Conservation (phyloP, 2,329 filamentous ascomycete species). For the Phyllosticta paracitricarpa region DNA sequence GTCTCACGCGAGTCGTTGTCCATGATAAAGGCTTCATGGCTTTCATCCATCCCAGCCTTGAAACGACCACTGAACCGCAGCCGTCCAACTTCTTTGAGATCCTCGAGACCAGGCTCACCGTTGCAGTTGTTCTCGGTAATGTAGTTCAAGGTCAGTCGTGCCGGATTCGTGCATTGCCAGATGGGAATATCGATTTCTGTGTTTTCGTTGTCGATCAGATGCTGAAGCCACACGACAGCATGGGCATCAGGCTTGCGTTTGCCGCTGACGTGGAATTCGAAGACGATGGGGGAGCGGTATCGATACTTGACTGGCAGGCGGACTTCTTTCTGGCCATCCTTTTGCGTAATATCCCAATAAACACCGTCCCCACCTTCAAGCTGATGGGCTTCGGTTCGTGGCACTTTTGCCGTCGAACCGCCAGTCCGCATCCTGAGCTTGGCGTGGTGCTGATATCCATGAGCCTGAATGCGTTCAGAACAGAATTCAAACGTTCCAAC, state of each 20-base stretch:
- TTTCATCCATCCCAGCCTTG: conserved; percentile 80
- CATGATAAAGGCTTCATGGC: conserved; percentile 71
- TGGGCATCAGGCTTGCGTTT: conserved; percentile 65
- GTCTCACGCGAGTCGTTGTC: conserved; percentile 89
- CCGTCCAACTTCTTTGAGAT: conserved; percentile 70
- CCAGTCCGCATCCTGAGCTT: conserved; percentile 76
- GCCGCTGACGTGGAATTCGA: conserved; percentile 66
- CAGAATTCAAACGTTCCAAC: conserved; percentile 89
- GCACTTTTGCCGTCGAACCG: conserved; percentile 65
- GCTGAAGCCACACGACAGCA: conserved; percentile 75
- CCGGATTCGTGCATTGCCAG: conserved; percentile 68
- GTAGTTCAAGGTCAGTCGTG: conserved; percentile 81
- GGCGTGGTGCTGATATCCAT: conserved; percentile 49
- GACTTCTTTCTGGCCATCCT: conserved; percentile 44
- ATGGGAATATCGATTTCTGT: conserved; percentile 77
- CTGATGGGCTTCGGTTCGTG: conserved; percentile 51
- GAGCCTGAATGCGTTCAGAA: conserved; percentile 57
- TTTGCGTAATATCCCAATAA: conserved; percentile 47
- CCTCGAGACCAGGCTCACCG: conserved; percentile 59
- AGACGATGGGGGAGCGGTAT: conserved; percentile 80
- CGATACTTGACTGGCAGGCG: conserved; percentile 82
- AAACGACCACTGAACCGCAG: conserved; percentile 73
- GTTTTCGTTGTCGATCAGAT: conserved; percentile 71
- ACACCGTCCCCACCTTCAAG: conserved; percentile 50
- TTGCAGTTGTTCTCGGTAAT: conserved; percentile 69